Evolutionary conservation across 768 basidiomycete genomes (phyloP).

Genomic region (button mushroom (Agaricus bisporus)): DNA sequence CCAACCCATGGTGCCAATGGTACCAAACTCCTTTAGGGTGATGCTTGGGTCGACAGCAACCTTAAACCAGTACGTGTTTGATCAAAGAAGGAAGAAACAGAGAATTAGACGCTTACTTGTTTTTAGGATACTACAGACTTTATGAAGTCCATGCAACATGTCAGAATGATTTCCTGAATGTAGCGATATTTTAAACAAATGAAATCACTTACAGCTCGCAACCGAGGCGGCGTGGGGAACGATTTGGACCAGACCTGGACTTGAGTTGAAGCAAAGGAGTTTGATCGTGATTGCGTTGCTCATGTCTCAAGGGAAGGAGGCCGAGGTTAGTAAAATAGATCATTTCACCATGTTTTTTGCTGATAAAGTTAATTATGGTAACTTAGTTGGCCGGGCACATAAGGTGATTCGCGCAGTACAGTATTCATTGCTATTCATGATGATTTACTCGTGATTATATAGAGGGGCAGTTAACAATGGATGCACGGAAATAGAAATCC

Average conservation of each 20-base stretch:
- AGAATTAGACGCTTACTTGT: not conserved
- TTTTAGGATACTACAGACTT: constrained; percentile 34
- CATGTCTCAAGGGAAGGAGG: constrained; percentile 35
- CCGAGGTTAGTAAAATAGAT: constrained; percentile 27
- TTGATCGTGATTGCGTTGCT: constrained; percentile 38
- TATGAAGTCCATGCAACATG: constrained; percentile 42
- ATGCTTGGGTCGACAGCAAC: constrained; percentile 37
- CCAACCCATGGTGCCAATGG: not conserved
- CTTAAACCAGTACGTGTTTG: constrained; percentile 24
- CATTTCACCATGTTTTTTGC: not conserved
- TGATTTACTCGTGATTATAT: not conserved
- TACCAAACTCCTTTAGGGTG: constrained; percentile 23
- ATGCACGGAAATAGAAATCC: constrained; percentile 35
- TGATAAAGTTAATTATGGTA: not conserved
- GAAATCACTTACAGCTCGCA: not conserved
- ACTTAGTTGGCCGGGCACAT: constrained; percentile 5
- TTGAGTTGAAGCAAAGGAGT: constrained; percentile 40
- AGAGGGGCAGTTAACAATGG: constrained; percentile 41
- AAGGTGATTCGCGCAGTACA: not conserved
- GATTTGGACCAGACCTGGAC: constrained; percentile 40
- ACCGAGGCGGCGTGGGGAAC: constrained; percentile 35
- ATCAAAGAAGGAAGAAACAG: not conserved
- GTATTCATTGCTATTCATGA: not conserved
- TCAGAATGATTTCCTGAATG: constrained; percentile 2
- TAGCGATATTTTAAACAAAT: not conserved